Evolutionary conservation across 352 stramenopile genomes (phyloP), one percentile per base, ranked within the genome.

Genomic region (Halophytophthora polymorphica): DNA sequence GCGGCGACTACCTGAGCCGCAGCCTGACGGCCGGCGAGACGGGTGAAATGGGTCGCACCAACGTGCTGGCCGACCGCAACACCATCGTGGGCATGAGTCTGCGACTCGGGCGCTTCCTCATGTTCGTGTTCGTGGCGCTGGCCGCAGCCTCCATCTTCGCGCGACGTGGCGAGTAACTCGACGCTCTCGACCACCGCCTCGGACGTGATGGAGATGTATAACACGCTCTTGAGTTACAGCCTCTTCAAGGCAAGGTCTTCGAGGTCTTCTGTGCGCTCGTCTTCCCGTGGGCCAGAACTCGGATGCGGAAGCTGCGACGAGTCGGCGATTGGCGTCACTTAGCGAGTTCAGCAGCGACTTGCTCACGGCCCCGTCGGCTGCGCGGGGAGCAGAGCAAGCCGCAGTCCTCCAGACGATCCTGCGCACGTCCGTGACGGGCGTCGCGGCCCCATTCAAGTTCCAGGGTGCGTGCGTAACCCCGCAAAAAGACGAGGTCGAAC

Each of bases 41-140:
- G 22, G 50, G 43, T 35, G 66, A 73, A 39, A 58, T 70, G 53
- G 15, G 51, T 8, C 64, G 58, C 21, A 74, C 69, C 23, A 80
- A 78, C 46, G 55, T 61, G 55, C 52, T 80, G 47, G 58, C 66
- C n/a, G 69, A 83, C 44, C 66, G 68, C 58, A 73, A 80, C 58
- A 82, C 73, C 25, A 85, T 82, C 58, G 71, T 83, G 43, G 64
- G 77, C 58, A 79, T 80, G 66, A 70, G 65, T 51, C 61, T 83
- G 43, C 69, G 72, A 25, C 60, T 67, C 2, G 38, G 48, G 36
- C 73, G 73, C 48, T 85, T 82, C 53, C 23, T 72, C 8, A 21
- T 73, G 18, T 66, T 74, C 46, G 65, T 75, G 18, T 49, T 55
- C 4, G 28, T 62, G 3, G 72, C 72, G 18, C 54, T 83, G 13